phyloP scores from a whole-genome alignment of 345 rosid species.

The Corymbia maculata region DNA sequence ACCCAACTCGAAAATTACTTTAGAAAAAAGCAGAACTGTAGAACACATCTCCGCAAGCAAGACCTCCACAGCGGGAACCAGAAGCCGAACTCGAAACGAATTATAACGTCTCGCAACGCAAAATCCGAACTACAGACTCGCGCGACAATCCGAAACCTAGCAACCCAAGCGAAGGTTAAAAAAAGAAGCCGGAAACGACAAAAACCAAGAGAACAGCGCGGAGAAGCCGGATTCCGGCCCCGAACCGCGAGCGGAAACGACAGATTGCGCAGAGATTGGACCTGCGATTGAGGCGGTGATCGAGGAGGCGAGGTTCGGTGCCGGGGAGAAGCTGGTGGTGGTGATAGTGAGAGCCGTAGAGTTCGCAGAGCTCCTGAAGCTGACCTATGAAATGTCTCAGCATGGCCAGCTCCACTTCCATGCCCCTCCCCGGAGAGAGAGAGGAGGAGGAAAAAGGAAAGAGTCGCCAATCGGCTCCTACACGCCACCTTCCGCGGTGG shows the following conservation, averaged over 20 bases:
- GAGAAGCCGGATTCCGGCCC: background rate
- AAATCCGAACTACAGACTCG: background rate
- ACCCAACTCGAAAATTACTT: background rate
- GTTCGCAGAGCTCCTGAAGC: conserved; percentile 77
- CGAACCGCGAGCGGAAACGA: conserved; percentile 2
- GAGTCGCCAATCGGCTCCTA: background rate
- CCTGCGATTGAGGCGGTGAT: conserved; percentile 27
- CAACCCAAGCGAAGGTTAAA: background rate
- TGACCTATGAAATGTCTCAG: conserved; percentile 92
- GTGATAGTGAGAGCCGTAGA: conserved; percentile 59
- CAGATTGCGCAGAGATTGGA: conserved; percentile 6
- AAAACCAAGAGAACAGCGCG: background rate
- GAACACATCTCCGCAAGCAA: background rate
- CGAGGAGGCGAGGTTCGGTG: conserved; percentile 11
- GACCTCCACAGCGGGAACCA: background rate
- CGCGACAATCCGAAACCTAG: background rate
- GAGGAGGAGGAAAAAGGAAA: background rate
- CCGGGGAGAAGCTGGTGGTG: conserved; percentile 4
- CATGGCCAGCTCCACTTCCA: conserved; percentile 90
- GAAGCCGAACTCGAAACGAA: background rate
- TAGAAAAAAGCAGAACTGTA: background rate
- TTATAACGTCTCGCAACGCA: background rate
- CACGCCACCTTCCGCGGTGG: background rate
- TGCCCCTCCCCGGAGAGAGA: conserved; percentile 21
- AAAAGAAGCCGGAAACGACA: background rate